These are phyloP conservation scores for Thymus mandschuricus DNA, from an alignment of 257 asterid species.

Conservation along the genomic window DNA sequence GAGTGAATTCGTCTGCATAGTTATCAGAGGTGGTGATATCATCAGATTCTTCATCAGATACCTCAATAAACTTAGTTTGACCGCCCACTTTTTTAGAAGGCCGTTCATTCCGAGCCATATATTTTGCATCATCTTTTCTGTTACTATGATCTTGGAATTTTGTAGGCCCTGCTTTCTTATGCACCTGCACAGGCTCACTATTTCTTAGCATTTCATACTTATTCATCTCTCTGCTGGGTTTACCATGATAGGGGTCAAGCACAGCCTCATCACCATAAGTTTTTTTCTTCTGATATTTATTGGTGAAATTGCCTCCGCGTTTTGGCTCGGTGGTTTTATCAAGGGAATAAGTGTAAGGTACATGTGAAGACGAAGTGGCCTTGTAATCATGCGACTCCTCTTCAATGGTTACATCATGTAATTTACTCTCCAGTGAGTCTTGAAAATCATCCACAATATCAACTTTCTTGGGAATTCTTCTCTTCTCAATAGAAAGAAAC, in stretches of 20 bases:
- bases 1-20: slow-evolving; percentile 53
- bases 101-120: slow-evolving; percentile 43
- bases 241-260: slow-evolving; percentile 2
- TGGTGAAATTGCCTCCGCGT: slow-evolving; percentile 34
- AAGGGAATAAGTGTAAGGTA: slow-evolving; percentile 44
- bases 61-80: slow-evolving; percentile 44
- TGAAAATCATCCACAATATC: slow-evolving; percentile 36
- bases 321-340: slow-evolving; percentile 37
- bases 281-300: slow-evolving; percentile 33
- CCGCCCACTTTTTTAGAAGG: slow-evolving; percentile 41
- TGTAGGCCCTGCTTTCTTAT: slow-evolving; percentile 39
- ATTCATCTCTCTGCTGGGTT: slow-evolving; percentile 30
- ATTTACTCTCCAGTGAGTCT: slow-evolving; percentile 33
- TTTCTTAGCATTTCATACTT: slow-evolving; percentile 38
- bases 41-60: slow-evolving; percentile 48
- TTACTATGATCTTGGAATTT: slow-evolving; percentile 38
- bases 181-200: slow-evolving; percentile 29
- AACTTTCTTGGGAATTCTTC: slow-evolving; percentile 47
- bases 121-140: slow-evolving; percentile 40
- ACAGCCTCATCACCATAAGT: slow-evolving; percentile 29
- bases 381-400: slow-evolving; percentile 44
- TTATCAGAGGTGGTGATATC: slow-evolving; percentile 39
- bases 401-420: slow-evolving; percentile 37
- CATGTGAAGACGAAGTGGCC: slow-evolving; percentile 53
- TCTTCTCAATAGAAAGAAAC: slow-evolving; percentile 76